Conservation (phyloP, 2,329 filamentous ascomycete genomes). For the Botryosphaeria dothidea region DNA sequence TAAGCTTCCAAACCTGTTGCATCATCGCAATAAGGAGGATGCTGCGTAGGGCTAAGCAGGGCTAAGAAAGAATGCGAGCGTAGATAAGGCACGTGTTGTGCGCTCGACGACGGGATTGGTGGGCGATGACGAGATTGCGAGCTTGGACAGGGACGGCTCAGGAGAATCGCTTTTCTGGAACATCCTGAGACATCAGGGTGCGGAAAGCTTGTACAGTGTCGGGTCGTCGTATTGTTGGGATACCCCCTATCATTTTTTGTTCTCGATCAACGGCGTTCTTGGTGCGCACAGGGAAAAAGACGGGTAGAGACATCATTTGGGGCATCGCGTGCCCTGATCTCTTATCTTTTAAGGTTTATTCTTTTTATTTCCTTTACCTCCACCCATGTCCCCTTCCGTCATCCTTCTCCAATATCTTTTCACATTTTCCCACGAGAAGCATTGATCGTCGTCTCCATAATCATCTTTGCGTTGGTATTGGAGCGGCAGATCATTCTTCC, state of each 20-base stretch:
- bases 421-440: neutral
- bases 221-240: neutral
- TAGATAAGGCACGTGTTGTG: conserved; percentile 5
- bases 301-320: neutral
- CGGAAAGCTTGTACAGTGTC: neutral
- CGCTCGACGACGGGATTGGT: neutral
- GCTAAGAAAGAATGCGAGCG: neutral
- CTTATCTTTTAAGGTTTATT: neutral
- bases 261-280: neutral
- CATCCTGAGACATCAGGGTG: neutral
- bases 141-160: neutral
- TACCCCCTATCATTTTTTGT: conserved; percentile 5
- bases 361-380: neutral
- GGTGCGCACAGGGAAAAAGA: conserved; percentile 4
- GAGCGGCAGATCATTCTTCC: neutral
- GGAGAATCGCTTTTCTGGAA: conserved; percentile 1
- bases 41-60: neutral
- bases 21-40: conserved; percentile 16
- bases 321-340: conserved; percentile 1
- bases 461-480: neutral
- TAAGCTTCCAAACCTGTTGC: conserved; percentile 32
- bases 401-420: neutral
- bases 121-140: neutral
- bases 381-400: neutral
- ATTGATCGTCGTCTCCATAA: neutral